phyloP scores from a whole-genome alignment of 176 grass and related monocot species.

The Lolium perenne region DNA sequence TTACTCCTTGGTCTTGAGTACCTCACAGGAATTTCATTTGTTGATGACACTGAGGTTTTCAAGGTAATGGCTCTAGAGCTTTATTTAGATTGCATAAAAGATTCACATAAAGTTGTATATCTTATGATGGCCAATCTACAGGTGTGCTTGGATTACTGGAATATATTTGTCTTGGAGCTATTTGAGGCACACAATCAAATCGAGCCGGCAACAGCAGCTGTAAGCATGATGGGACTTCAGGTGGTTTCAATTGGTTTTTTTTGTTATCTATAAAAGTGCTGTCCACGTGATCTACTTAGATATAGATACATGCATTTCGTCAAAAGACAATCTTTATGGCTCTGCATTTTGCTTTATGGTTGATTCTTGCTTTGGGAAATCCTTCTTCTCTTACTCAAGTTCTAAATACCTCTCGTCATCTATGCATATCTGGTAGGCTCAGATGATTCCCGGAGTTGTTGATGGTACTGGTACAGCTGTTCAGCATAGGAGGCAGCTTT shows the following conservation, averaged over 20 bases:
- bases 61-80: constrained; percentile 65
- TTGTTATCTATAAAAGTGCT: constrained; percentile 18
- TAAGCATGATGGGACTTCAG: constrained; percentile 88
- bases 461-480: constrained; percentile 75
- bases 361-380: constrained; percentile 31
- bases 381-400: constrained; percentile 18
- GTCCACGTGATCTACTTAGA: not conserved
- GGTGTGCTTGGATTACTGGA: constrained; percentile 99
- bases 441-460: constrained; percentile 75
- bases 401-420: constrained; percentile 16
- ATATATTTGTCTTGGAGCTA: constrained; percentile 87
- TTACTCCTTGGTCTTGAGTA: constrained; percentile 92
- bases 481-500: constrained; percentile 91
- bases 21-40: constrained; percentile 96
- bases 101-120: not conserved
- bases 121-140: constrained; percentile 40
- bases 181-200: constrained; percentile 96
- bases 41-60: constrained; percentile 99
- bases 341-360: not conserved
- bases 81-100: constrained; percentile 30
- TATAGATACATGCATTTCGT: constrained; percentile 12
- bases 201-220: constrained; percentile 85
- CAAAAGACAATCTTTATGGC: not conserved
- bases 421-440: constrained; percentile 43
- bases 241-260: constrained; percentile 51